Evolutionary conservation across 257 asterid genomes (phyloP).

Genomic region (Solanum lignicaule): DNA sequence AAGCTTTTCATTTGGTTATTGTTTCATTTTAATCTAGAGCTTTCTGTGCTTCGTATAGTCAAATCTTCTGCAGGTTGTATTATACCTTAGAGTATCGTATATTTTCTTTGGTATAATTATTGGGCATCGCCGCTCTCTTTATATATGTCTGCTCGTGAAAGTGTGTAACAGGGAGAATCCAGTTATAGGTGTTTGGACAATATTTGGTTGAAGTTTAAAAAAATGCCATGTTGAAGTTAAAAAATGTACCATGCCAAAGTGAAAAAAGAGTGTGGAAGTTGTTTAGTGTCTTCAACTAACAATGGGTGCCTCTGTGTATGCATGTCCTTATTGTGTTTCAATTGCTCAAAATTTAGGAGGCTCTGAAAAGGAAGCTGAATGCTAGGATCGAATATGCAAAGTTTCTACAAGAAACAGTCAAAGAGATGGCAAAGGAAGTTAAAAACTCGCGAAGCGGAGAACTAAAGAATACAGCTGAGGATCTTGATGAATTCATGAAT

Average conservation of each 20-base stretch:
- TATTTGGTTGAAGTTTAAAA: background rate
- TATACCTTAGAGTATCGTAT: background rate
- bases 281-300: background rate
- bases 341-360: slow-evolving; percentile 41
- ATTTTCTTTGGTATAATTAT: background rate
- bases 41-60: background rate
- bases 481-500: slow-evolving; percentile 69
- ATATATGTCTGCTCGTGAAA: background rate
- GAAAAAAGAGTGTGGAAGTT: background rate
- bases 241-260: background rate
- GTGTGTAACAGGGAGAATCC: background rate
- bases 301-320: background rate
- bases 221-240: background rate
- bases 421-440: slow-evolving; percentile 91
- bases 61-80: background rate
- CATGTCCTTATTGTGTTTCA: background rate
- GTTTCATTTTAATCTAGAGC: background rate
- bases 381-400: slow-evolving; percentile 82
- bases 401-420: slow-evolving; percentile 81
- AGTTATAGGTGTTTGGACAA: background rate
- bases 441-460: slow-evolving; percentile 78
- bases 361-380: slow-evolving; percentile 58
- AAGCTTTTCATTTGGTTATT: background rate
- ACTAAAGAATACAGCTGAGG: slow-evolving; percentile 82
- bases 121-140: background rate